phyloP scores from a whole-genome alignment of 2,329 filamentous ascomycete genomes.

The Beauveria varroae region DNA sequence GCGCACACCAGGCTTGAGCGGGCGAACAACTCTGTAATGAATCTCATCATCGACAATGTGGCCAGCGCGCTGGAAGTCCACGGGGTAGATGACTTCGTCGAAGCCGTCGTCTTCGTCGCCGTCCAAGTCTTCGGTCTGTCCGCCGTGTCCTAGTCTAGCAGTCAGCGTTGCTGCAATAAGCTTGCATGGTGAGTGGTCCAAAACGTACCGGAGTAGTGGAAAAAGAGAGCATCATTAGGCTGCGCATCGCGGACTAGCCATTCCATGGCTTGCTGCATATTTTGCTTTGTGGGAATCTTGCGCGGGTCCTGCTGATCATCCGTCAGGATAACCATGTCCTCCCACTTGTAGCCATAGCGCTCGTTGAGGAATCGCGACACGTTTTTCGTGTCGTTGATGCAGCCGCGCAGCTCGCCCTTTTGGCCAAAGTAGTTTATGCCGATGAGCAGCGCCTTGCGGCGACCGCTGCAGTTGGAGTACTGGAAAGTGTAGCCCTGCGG shows the following conservation, averaged over 20 bases:
- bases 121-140: constrained; percentile 65
- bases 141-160: constrained; percentile 54
- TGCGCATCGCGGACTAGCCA: constrained; percentile 66
- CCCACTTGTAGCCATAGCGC: constrained; percentile 62
- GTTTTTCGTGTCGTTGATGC: constrained; percentile 77
- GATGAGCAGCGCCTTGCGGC: constrained; percentile 66
- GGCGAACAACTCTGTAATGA: constrained; percentile 67
- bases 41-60: constrained; percentile 76
- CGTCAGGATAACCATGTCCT: constrained; percentile 74
- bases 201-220: constrained; percentile 61
- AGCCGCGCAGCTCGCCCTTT: constrained; percentile 63
- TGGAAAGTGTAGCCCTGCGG: constrained; percentile 64
- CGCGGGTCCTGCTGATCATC: constrained; percentile 65
- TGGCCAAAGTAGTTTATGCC: constrained; percentile 78
- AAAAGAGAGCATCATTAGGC: constrained; percentile 69
- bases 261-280: constrained; percentile 67
- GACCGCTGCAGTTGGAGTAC: constrained; percentile 67
- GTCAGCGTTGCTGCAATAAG: not conserved
- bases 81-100: constrained; percentile 73
- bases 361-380: constrained; percentile 64
- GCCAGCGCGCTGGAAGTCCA: constrained; percentile 61
- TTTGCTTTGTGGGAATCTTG: constrained; percentile 66
- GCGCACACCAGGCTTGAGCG: constrained; percentile 76
- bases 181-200: not conserved
- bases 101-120: constrained; percentile 72